Percentiles rank a stretch among this genome's conserved stretches.
Conservation (phyloP, 345 rosid species). For the Acer saccharum region DNA sequence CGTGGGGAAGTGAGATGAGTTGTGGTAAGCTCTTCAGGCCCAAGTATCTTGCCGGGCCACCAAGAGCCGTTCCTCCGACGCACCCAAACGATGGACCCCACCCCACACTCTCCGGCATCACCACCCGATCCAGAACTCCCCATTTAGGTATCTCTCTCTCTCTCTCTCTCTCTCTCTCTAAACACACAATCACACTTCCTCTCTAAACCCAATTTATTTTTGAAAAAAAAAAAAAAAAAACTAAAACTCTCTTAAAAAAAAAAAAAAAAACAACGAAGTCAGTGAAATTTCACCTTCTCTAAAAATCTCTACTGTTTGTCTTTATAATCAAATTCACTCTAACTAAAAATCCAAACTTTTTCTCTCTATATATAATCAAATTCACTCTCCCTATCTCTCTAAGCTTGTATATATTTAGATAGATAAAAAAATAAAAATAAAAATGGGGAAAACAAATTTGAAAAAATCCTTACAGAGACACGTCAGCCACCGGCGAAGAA, state of each 20-base stretch:
- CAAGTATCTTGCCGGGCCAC: constrained; percentile 98
- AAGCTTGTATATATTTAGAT: background rate
- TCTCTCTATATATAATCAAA: background rate
- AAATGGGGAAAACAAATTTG: background rate
- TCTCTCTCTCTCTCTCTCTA: background rate
- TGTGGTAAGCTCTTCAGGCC: constrained; percentile 76
- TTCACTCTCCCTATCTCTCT: background rate
- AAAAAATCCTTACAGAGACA: background rate
- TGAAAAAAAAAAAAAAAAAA: background rate
- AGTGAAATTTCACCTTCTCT: background rate
- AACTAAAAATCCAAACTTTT: background rate
- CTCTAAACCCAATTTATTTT: background rate
- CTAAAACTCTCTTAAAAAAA: no score
- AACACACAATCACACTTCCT: background rate
- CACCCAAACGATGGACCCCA: constrained; percentile 95
- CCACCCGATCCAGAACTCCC: constrained; percentile 56
- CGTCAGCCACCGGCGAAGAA: constrained; percentile 46
- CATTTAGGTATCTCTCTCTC: constrained; percentile 28
- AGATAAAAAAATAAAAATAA: background rate
- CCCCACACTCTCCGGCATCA: constrained; percentile 50
- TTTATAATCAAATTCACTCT: background rate
- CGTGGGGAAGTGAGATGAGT: constrained; percentile 83
- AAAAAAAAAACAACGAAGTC: background rate
- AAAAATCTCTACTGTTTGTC: background rate
- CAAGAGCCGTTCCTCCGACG: constrained; percentile 97